Evolutionary conservation across 169 alveolate genomes (phyloP).

Genomic region (Eimeria sp.): DNA sequence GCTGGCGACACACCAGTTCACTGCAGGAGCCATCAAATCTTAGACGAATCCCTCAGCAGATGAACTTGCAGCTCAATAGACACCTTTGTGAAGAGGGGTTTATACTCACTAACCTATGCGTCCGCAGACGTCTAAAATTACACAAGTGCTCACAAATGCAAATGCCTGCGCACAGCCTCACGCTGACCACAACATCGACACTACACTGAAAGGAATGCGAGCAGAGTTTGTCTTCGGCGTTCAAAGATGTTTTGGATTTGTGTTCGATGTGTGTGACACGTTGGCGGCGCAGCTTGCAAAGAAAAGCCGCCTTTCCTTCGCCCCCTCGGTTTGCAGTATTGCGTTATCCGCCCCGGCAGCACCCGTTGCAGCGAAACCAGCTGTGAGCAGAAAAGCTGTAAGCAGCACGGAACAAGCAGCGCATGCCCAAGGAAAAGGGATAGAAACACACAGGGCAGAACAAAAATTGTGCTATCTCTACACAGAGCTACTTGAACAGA

Average conservation of each 20-base stretch:
- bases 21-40: neutral
- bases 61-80: no score
- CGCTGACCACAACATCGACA: no score
- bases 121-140: no score
- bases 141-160: no score
- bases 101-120: no score
- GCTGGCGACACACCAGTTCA: neutral
- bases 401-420: neutral
- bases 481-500: neutral
- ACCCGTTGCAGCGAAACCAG: neutral
- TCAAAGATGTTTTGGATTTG: neutral
- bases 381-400: neutral
- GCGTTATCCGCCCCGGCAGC: neutral
- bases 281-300: slow-evolving; percentile 56
- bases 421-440: neutral
- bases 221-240: no score
- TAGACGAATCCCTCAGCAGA: no score
- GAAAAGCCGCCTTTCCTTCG: slow-evolving; percentile 1
- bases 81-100: no score
- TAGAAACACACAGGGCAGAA: neutral
- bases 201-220: no score
- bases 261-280: neutral
- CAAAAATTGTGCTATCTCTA: neutral
- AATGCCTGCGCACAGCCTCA: no score
- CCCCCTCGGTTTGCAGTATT: neutral